phyloP scores from a whole-genome alignment of 2,329 filamentous ascomycete species.

The Chaetomiaceae sp. region DNA sequence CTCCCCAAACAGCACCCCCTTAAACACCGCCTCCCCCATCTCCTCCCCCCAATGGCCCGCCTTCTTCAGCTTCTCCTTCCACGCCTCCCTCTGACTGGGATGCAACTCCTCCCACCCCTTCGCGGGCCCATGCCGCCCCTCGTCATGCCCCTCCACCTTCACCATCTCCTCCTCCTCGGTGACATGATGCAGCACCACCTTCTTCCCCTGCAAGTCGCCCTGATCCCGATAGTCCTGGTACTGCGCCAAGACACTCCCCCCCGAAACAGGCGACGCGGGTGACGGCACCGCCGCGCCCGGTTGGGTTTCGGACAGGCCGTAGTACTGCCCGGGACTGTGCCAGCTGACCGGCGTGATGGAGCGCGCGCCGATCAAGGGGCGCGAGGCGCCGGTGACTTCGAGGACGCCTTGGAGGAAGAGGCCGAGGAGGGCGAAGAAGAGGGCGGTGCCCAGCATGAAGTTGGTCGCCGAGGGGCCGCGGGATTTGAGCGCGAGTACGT shows the following conservation, averaged over 20 bases:
- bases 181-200: constrained; percentile 22
- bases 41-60: constrained; percentile 75
- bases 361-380: constrained; percentile 53
- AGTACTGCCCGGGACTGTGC: constrained; percentile 24
- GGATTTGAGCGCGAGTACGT: constrained; percentile 62
- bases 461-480: constrained; percentile 47
- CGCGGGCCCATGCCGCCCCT: constrained; percentile 47
- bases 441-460: constrained; percentile 50
- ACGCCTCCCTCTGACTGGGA: constrained; percentile 57
- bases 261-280: not conserved
- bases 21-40: constrained; percentile 72
- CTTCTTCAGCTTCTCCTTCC: constrained; percentile 64
- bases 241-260: too few species aligned
- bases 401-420: constrained; percentile 60
- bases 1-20: constrained; percentile 73
- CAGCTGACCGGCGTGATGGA: constrained; percentile 49
- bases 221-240: constrained; percentile 3
- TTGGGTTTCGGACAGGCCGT: not conserved
- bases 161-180: constrained; percentile 33
- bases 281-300: too few species aligned
- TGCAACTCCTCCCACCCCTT: constrained; percentile 69
- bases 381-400: constrained; percentile 56
- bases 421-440: constrained; percentile 58
- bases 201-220: not conserved
- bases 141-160: constrained; percentile 44